Evolutionary conservation across 1,284 basidiomycete genomes (phyloP).

Genomic region (Mycosarcoma mackinlayi): DNA sequence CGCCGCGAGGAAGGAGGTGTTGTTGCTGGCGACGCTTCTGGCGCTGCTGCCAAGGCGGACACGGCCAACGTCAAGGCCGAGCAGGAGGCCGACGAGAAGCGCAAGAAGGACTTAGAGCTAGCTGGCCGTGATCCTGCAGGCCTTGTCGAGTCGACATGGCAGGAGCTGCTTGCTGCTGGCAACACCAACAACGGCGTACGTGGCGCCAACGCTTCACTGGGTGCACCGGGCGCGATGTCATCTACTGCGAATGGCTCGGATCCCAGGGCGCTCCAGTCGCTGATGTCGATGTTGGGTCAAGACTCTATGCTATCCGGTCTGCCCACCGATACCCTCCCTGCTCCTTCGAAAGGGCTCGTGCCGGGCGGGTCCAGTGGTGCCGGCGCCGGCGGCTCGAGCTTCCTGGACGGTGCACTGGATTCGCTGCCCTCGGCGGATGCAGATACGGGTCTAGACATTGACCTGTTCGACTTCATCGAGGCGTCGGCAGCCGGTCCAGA

Average conservation of each 20-base stretch:
- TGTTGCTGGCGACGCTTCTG: constrained; percentile 14
- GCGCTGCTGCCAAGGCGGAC: constrained; percentile 37
- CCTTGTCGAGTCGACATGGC: constrained; percentile 54
- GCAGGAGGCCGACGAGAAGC: constrained; percentile 42
- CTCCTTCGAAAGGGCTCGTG: constrained; percentile 16
- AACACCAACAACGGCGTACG: constrained; percentile 20
- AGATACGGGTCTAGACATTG: constrained; percentile 48
- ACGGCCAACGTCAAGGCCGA: constrained; percentile 43
- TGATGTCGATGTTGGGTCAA: constrained; percentile 50
- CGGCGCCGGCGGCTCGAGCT: constrained; percentile 19
- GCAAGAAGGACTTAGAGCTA: constrained; percentile 43
- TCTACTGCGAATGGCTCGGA: constrained; percentile 29
- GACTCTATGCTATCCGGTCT: constrained; percentile 43
- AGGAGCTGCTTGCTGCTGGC: constrained; percentile 44
- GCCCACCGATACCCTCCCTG: constrained; percentile 21
- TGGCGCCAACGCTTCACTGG: constrained; percentile 22
- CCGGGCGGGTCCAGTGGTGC: constrained; percentile 11
- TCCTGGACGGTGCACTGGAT: constrained; percentile 29
- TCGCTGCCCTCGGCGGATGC: constrained; percentile 47
- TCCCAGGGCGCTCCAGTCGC: constrained; percentile 42
- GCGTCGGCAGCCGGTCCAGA: constrained; percentile 50
- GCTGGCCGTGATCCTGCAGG: constrained; percentile 47
- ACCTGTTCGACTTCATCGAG: constrained; percentile 59
- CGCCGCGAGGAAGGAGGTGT: constrained; percentile 36
- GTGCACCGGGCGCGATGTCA: constrained; percentile 29